Evolutionary conservation across 345 rosid species (phyloP), one percentile per base, ranked within the genome.

Genomic region (Reutealis trisperma): DNA sequence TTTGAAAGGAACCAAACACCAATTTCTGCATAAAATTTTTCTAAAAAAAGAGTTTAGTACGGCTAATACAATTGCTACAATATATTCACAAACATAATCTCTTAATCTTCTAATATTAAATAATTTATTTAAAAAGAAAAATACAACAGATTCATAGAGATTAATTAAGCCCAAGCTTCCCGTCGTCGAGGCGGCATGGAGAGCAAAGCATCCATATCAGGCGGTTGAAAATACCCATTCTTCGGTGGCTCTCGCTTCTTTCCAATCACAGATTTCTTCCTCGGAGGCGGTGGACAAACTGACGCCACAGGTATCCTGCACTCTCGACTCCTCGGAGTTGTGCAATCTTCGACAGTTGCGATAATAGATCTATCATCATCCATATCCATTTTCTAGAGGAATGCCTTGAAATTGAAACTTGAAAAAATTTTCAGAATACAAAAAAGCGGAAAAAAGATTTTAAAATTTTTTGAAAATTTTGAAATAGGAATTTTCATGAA

Each of bases 151-250:
- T 47, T 47, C 51, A 10, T 47, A 9, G 14, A 47, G 1, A 12
- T 47, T 47, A 47, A 12, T 47, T 47, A 47, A 13, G 88, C 87
- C 41, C 82, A 83, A 60, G 87, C 87, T 83, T 78, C 82, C 41
- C 84, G 37, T 5, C 66, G 78, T 55, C 84, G 83, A 30, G 84
- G 78, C 19, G 74, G 74, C 74, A 76, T 47, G 15, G 86, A 73
- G 71, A 91, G 88, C 70, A 93, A 72, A 73, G 79, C 62, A 22
- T 91, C 97, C 16, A 93, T 88, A 84, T 91, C 96, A 41, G 92
- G 94, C 59, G 96, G 88, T 70, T 84, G 91, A 61, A 93, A 91
- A 75, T 82, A 93, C 15, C 93, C 93, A 49, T 86, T 84, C 83
- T 80, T 81, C 19, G 96, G 94, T 12, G 90, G 90, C 25, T 82